phyloP scores from a whole-genome alignment of 768 basidiomycete genomes.

The Daedaleopsis sinensis region DNA sequence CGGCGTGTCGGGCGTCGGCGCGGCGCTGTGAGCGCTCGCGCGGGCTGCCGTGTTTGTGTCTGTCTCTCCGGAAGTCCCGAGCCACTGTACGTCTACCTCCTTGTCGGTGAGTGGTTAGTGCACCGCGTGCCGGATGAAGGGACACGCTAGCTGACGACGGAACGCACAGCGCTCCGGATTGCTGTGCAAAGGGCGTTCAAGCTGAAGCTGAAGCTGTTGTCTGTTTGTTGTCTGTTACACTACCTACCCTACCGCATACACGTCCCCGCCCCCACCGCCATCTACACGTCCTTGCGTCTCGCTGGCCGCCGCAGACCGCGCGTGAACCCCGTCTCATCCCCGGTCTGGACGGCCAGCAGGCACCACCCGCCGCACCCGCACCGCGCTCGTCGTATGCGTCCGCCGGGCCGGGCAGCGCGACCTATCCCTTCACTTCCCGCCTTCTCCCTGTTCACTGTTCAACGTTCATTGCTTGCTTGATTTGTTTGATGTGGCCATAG shows the following conservation, averaged over 20 bases:
- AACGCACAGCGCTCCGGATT: background rate
- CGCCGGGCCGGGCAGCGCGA: too few species aligned
- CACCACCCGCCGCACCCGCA: background rate
- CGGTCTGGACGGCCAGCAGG: slow-evolving; percentile 20
- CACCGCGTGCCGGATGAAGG: background rate
- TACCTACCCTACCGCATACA: background rate
- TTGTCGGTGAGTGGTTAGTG: background rate
- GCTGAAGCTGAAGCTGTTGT: too few species aligned
- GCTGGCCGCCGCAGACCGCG: slow-evolving; percentile 13
- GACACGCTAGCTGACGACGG: background rate
- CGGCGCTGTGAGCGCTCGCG: slow-evolving; percentile 9
- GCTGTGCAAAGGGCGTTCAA: background rate
- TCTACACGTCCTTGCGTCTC: background rate
- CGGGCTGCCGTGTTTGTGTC: too few species aligned
- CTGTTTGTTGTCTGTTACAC: background rate
- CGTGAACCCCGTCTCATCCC: background rate
- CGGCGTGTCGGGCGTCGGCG: slow-evolving; percentile 13
- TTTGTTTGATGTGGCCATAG: too few species aligned
- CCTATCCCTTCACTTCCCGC: too few species aligned
- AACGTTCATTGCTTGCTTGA: too few species aligned
- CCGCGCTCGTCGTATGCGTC: too few species aligned
- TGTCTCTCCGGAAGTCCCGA: too few species aligned
- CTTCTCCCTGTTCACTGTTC: too few species aligned
- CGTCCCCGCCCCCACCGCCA: background rate
- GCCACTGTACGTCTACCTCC: background rate